These are phyloP conservation scores for Corynespora cassiicola DNA, from an alignment of 2,329 filamentous ascomycete species.

Conservation along the genomic window DNA sequence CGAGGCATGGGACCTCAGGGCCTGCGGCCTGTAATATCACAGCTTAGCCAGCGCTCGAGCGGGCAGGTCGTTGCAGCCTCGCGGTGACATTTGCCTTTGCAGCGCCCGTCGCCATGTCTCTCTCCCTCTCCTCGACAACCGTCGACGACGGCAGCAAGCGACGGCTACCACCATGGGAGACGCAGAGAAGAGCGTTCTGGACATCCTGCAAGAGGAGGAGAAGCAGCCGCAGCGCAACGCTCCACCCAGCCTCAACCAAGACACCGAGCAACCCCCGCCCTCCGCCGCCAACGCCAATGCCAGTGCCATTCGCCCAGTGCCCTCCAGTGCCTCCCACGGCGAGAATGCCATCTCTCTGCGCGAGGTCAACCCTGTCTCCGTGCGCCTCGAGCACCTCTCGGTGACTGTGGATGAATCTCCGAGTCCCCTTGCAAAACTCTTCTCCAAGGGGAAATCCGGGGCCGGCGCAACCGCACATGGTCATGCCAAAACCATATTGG, in stretches of 20 bases:
- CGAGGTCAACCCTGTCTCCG: constrained; percentile 63
- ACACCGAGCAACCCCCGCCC: constrained; percentile 13
- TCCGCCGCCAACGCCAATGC: constrained; percentile 9
- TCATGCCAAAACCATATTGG: constrained; percentile 60
- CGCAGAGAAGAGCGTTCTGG: too few relatives aligned
- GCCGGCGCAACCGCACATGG: constrained; percentile 20
- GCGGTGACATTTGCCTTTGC: too few relatives aligned
- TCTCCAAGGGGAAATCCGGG: constrained; percentile 32
- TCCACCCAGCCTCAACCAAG: constrained; percentile 9
- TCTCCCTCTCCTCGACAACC: too few relatives aligned
- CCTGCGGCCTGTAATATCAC: too few relatives aligned
- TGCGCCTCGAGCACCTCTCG: constrained; percentile 61
- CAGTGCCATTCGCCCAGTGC: constrained; percentile 16
- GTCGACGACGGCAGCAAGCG: too few relatives aligned
- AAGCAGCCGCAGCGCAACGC: constrained; percentile 5
- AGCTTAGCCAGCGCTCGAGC: too few relatives aligned
- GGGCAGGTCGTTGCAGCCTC: too few relatives aligned
- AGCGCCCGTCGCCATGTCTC: too few relatives aligned
- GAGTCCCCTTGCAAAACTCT: constrained; percentile 27
- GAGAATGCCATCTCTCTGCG: constrained; percentile 44
- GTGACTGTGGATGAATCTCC: constrained; percentile 67
- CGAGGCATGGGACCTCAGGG: constrained; percentile 14
- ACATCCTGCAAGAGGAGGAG: too few relatives aligned
- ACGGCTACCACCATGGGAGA: too few relatives aligned
- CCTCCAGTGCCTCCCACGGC: constrained; percentile 18